These are phyloP conservation scores for Guadua angustifolia DNA, from an alignment of 176 grass and related monocot genomes.

Conservation along the genomic window DNA sequence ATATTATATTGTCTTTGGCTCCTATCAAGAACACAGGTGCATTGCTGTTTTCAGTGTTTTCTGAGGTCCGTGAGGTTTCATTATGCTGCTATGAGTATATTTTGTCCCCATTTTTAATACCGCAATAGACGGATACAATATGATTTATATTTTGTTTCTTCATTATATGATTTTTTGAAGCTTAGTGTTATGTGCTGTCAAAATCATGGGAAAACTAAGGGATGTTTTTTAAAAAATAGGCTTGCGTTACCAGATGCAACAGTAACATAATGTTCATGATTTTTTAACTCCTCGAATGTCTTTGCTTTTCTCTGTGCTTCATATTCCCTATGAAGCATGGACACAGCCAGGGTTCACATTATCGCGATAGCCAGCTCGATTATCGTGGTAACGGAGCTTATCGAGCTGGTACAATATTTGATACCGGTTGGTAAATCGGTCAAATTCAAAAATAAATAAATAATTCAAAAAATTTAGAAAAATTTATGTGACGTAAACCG, in stretches of 20 bases:
- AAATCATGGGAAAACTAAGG: constrained; percentile 14
- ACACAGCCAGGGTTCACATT: too few species aligned
- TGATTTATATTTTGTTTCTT: not conserved
- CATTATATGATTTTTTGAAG: constrained; percentile 20
- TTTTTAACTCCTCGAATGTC: constrained; percentile 16
- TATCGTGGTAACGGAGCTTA: too few species aligned
- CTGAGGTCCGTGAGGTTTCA: not conserved
- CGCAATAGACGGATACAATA: constrained; percentile 1
- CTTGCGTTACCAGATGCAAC: constrained; percentile 24
- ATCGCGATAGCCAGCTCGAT: too few species aligned
- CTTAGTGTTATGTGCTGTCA: not conserved
- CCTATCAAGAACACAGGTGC: not conserved
- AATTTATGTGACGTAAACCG: too few species aligned
- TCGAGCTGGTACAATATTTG: too few species aligned
- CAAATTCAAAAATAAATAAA: too few species aligned
- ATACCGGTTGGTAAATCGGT: too few species aligned
- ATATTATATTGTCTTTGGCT: constrained; percentile 20
- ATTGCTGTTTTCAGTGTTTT: constrained; percentile 6
- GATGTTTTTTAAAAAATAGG: not conserved
- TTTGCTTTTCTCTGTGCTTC: constrained; percentile 4
- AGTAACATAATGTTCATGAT: not conserved
- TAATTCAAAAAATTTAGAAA: too few species aligned
- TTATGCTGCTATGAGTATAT: constrained; percentile 4
- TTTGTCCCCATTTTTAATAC: not conserved
- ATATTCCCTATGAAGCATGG: too few species aligned